Percentiles rank a stretch among this genome's conserved stretches.
phyloP scores from a whole-genome alignment of 2,329 filamentous ascomycete genomes.

The Nigrograna mackinnonii region DNA sequence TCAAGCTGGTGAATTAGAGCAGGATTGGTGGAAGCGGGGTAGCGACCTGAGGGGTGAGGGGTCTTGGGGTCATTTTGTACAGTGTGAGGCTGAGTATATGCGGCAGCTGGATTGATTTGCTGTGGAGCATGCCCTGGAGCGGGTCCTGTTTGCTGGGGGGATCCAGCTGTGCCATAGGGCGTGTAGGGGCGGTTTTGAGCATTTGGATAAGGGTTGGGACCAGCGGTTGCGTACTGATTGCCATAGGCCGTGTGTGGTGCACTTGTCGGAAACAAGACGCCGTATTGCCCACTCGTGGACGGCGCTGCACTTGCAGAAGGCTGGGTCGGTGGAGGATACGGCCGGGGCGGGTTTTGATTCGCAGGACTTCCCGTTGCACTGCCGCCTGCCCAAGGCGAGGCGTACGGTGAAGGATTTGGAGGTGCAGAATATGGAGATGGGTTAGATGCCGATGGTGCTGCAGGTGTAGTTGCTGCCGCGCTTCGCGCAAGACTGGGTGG shows the following conservation, averaged over 20 bases:
- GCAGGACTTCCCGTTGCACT: constrained; percentile 28
- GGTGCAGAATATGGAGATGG: constrained; percentile 39
- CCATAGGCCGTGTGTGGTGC: constrained; percentile 32
- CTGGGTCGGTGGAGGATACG: constrained; percentile 30
- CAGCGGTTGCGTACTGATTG: constrained; percentile 30
- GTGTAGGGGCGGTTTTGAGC: constrained; percentile 28
- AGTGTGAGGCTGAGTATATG: background rate
- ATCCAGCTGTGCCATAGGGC: constrained; percentile 25
- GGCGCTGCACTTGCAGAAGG: constrained; percentile 24
- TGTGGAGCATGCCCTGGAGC: no score
- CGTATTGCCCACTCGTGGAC: constrained; percentile 33
- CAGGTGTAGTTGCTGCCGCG: constrained; percentile 23
- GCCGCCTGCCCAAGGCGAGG: constrained; percentile 40
- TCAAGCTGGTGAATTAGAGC: constrained; percentile 36
- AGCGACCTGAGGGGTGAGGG: constrained; percentile 31
- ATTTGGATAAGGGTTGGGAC: constrained; percentile 30
- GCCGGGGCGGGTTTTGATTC: constrained; percentile 27
- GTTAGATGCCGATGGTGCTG: constrained; percentile 27
- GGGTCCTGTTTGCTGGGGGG: no score
- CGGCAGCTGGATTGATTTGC: no score
- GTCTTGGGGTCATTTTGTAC: no score
- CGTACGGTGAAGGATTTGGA: constrained; percentile 39
- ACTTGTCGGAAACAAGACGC: constrained; percentile 35
- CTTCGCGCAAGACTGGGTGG: constrained; percentile 39
- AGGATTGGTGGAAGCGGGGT: constrained; percentile 28